These are phyloP conservation scores for Lunasporangiospora selenospora DNA, from an alignment of 192 early-diverging fungal genomes.

Conservation along the genomic window DNA sequence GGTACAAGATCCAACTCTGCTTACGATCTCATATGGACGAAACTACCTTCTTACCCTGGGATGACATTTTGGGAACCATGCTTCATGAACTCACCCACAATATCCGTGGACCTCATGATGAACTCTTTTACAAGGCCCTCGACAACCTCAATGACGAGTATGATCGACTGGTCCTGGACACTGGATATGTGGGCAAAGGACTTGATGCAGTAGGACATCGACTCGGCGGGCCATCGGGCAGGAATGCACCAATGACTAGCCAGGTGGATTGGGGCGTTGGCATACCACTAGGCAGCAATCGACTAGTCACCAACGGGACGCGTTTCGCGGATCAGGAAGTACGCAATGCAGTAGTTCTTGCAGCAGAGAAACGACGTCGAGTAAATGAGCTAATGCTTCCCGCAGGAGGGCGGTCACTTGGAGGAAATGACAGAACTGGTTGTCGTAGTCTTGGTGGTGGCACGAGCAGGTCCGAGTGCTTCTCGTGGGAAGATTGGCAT, in stretches of 20 bases:
- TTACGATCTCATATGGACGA: constrained; percentile 62
- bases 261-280: constrained; percentile 1
- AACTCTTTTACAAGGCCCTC: constrained; percentile 66
- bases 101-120: constrained; percentile 70
- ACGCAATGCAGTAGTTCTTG: constrained; percentile 52
- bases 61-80: constrained; percentile 76
- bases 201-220: constrained; percentile 58
- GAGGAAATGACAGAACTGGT: too few species aligned
- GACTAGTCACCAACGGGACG: constrained; percentile 10
- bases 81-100: constrained; percentile 69
- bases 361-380: constrained; percentile 61
- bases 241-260: too few species aligned
- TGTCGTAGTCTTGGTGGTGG: too few species aligned
- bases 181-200: constrained; percentile 63
- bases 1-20: constrained; percentile 70
- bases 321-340: constrained; percentile 44
- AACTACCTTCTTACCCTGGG: constrained; percentile 61
- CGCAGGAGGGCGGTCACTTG: constrained; percentile 58
- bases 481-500: constrained; percentile 44
- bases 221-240: too few species aligned
- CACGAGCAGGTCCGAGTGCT: neutral
- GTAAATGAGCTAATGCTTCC: constrained; percentile 62
- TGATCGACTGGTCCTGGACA: constrained; percentile 51
- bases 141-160: constrained; percentile 67
- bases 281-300: neutral